phyloP scores from a whole-genome alignment of 1,139 yeast genomes.

The Waltiozyma sp. region DNA sequence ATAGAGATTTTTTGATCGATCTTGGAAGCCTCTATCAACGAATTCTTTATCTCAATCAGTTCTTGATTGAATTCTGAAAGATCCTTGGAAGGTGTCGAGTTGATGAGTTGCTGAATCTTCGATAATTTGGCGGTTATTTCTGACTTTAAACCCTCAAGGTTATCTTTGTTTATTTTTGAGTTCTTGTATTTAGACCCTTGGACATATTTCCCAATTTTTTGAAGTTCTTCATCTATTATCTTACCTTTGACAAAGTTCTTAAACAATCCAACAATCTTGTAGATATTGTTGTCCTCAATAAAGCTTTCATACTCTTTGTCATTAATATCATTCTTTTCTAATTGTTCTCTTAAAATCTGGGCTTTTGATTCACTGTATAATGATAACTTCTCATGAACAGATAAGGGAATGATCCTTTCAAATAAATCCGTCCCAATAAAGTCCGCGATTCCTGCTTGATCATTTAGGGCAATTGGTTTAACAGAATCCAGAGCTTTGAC shows the following conservation, averaged over 20 bases:
- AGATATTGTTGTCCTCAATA: slow-evolving; percentile 69
- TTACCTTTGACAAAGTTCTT: slow-evolving; percentile 26
- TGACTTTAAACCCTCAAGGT: slow-evolving; percentile 24
- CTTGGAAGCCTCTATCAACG: slow-evolving; percentile 55
- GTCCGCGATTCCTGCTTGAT: slow-evolving; percentile 34
- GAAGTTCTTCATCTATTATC: slow-evolving; percentile 11
- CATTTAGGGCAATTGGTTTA: slow-evolving; percentile 44
- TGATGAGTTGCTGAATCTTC: slow-evolving; percentile 17
- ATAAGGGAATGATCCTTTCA: slow-evolving; percentile 73
- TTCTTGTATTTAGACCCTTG: slow-evolving; percentile 18
- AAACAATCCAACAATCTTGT: slow-evolving; percentile 50
- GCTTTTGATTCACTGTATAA: slow-evolving; percentile 87
- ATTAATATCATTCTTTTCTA: slow-evolving; percentile 68
- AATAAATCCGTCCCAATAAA: slow-evolving; percentile 48
- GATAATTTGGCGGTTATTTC: slow-evolving; percentile 22
- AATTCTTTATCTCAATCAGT: slow-evolving; percentile 18
- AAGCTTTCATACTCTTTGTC: slow-evolving; percentile 71
- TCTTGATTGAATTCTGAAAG: slow-evolving; percentile 12
- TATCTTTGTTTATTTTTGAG: slow-evolving; percentile 18
- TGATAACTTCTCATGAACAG: slow-evolving; percentile 79
- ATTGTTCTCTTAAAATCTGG: slow-evolving; percentile 57
- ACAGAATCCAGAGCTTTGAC: slow-evolving; percentile 65
- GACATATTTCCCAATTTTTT: slow-evolving; percentile 19
- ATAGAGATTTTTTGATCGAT: slow-evolving; percentile 49
- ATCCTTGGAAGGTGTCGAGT: slow-evolving; percentile 27